Percentiles rank a stretch among this genome's conserved stretches.
These are phyloP conservation scores for Coemansia sp. DNA, from an alignment of 192 early-diverging fungal species.

Conservation along the genomic window DNA sequence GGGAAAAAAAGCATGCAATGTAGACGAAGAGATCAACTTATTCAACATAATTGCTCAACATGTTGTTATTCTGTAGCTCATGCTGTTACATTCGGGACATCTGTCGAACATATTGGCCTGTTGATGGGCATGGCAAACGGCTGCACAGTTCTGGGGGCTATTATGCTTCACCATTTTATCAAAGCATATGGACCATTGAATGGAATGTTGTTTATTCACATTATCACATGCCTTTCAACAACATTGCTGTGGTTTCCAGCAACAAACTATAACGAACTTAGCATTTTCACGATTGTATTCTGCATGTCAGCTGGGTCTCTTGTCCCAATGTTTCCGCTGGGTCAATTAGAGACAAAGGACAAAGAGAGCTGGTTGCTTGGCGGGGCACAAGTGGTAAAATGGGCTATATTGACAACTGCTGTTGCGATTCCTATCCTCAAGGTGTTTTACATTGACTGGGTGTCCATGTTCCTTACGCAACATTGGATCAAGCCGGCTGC, in stretches of 20 bases:
- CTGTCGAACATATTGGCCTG: constrained; percentile 52
- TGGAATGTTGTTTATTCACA: constrained; percentile 49
- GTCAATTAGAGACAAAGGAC: constrained; percentile 41
- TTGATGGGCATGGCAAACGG: constrained; percentile 47
- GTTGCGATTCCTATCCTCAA: constrained; percentile 49
- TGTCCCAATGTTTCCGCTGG: constrained; percentile 53
- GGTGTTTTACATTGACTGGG: constrained; percentile 54
- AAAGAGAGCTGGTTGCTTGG: constrained; percentile 51
- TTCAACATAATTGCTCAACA: not conserved
- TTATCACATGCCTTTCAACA: constrained; percentile 25
- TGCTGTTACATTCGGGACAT: constrained; percentile 37
- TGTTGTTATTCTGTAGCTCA: constrained; percentile 29
- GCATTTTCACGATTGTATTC: constrained; percentile 36
- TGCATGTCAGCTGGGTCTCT: constrained; percentile 48
- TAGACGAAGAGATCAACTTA: not conserved
- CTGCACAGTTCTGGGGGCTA: constrained; percentile 43
- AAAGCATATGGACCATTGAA: constrained; percentile 48
- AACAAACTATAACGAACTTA: constrained; percentile 34
- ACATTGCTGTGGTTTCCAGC: constrained; percentile 32
- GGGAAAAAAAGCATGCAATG: not conserved
- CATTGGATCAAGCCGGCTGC: constrained; percentile 42
- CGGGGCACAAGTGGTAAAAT: constrained; percentile 44
- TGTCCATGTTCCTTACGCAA: constrained; percentile 26
- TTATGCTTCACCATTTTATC: constrained; percentile 50
- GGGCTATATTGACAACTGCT: constrained; percentile 47